A percentile compares a stretch with the other conserved stretches of the same genome.
These are phyloP conservation scores for Trichoderma virens DNA, from an alignment of 495 filamentous ascomycete species.

Conservation along the genomic window DNA sequence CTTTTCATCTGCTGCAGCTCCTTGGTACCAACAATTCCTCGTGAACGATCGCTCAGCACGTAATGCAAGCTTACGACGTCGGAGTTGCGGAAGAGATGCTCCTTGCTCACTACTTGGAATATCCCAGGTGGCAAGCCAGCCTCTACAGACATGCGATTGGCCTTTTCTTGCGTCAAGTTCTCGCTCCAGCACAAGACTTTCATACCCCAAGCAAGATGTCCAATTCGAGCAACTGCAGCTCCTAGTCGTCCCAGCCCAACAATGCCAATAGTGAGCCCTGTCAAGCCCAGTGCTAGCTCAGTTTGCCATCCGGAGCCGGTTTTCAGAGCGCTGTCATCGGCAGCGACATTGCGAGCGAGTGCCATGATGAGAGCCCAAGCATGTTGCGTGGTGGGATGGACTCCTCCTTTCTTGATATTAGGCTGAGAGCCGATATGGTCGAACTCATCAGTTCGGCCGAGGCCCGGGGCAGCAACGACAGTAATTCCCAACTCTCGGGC, in stretches of 20 bases:
- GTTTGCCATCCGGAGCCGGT: slow-evolving; percentile 46
- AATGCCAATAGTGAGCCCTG: slow-evolving; percentile 51
- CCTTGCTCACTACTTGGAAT: slow-evolving; percentile 44
- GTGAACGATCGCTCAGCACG: slow-evolving; percentile 51
- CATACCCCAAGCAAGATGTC: slow-evolving; percentile 55
- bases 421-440: neutral
- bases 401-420: neutral
- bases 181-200: slow-evolving; percentile 56
- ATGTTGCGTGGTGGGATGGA: slow-evolving; percentile 49
- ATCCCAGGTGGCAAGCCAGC: slow-evolving; percentile 41
- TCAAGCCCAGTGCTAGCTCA: slow-evolving; percentile 44
- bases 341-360: slow-evolving; percentile 47
- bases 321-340: slow-evolving; percentile 52
- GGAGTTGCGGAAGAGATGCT: slow-evolving; percentile 50
- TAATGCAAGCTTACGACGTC: slow-evolving; percentile 63
- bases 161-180: slow-evolving; percentile 56
- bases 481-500: slow-evolving; percentile 44
- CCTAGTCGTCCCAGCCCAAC: slow-evolving; percentile 59
- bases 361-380: slow-evolving; percentile 56
- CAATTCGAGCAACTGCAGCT: slow-evolving; percentile 50
- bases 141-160: slow-evolving; percentile 45
- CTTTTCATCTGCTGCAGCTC: slow-evolving; percentile 54
- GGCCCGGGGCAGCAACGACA: slow-evolving; percentile 47
- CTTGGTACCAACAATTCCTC: slow-evolving; percentile 45
- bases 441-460: slow-evolving; percentile 18